Conservation (phyloP, 495 filamentous ascomycete genomes). For the Xylaria telfairii region DNA sequence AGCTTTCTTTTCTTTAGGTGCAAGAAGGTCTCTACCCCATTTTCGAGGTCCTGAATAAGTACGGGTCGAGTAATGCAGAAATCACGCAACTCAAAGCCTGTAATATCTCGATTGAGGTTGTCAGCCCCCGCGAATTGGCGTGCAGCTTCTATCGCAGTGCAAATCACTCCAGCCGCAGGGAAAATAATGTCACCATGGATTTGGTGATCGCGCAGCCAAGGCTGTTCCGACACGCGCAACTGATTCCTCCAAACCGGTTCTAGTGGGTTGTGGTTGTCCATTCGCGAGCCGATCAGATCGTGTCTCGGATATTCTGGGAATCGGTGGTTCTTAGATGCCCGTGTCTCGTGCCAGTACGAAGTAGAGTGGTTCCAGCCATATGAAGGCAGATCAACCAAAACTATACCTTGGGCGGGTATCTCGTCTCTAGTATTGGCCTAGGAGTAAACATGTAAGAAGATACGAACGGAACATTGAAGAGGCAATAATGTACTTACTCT, state of each 20-base stretch:
- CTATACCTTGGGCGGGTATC: background rate
- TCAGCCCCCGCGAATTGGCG: background rate
- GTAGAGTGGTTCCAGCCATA: conserved; percentile 7
- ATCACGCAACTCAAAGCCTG: conserved; percentile 9
- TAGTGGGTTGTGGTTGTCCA: background rate
- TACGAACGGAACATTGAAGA: background rate
- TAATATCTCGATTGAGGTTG: background rate
- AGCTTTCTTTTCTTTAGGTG: conserved; percentile 7
- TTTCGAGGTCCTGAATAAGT: background rate
- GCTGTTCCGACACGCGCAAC: background rate
- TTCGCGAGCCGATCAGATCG: background rate
- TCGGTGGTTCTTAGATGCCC: background rate
- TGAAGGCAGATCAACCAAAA: background rate
- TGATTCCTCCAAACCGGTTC: conserved; percentile 1
- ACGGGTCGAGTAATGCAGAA: background rate
- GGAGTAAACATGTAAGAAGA: background rate
- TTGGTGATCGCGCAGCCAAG: conserved; percentile 6
- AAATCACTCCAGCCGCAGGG: background rate
- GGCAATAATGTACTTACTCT: background rate
- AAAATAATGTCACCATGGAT: background rate
- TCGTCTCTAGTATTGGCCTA: background rate
- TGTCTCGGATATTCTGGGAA: background rate
- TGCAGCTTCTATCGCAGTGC: conserved; percentile 2
- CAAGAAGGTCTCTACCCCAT: background rate
- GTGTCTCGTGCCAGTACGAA: background rate